These are phyloP conservation scores for Helminthosporium solani DNA, from an alignment of 2,329 filamentous ascomycete species.

Conservation along the genomic window DNA sequence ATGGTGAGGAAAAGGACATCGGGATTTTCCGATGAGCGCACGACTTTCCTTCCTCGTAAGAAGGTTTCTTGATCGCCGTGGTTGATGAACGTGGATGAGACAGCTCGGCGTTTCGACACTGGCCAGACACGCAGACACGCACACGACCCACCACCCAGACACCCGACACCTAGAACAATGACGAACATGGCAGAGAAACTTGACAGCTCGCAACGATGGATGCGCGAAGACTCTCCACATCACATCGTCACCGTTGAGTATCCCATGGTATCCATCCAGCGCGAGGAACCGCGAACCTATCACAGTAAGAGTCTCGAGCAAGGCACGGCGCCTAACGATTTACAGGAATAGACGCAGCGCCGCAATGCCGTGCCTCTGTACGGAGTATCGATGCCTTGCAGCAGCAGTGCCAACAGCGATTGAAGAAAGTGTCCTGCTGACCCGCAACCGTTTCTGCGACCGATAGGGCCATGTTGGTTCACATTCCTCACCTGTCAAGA, in stretches of 20 bases:
- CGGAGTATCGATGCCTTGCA: constrained; percentile 5
- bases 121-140: no score
- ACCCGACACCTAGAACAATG: not conserved
- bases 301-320: not conserved
- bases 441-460: constrained; percentile 23
- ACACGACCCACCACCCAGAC: no score
- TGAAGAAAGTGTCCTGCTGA: constrained; percentile 19
- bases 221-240: constrained; percentile 6
- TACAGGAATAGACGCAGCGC: not conserved
- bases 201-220: not conserved
- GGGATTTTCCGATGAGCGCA: not conserved
- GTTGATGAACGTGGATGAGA: constrained; percentile 9
- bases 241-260: constrained; percentile 11
- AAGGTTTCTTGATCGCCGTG: not conserved
- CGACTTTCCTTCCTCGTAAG: not conserved
- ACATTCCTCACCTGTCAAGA: constrained; percentile 8
- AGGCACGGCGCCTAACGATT: constrained; percentile 17
- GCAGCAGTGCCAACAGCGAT: constrained; percentile 7
- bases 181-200: constrained; percentile 3
- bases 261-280: not conserved
- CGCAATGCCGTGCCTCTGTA: no score
- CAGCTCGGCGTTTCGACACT: constrained; percentile 12
- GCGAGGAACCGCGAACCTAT: not conserved
- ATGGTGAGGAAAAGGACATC: not conserved
- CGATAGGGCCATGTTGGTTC: constrained; percentile 17